These are phyloP conservation scores for Lipomyces yamadae DNA, from an alignment of 805 yeast genomes.

Conservation along the genomic window DNA sequence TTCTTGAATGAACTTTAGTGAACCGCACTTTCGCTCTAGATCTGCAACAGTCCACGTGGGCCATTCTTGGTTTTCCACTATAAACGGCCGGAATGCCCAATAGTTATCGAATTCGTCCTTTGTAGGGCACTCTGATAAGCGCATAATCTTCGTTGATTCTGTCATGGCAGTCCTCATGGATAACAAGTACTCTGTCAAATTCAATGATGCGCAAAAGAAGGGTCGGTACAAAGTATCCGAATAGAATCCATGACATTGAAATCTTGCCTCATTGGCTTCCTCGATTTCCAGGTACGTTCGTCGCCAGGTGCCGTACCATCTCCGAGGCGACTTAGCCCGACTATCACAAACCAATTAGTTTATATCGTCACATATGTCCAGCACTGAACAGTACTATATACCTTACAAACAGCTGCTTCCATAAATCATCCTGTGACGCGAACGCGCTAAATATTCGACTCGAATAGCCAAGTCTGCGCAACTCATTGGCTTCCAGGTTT, in stretches of 20 bases:
- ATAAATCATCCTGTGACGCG: slow-evolving; percentile 74
- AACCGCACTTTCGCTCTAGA: slow-evolving; percentile 59
- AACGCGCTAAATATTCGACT: slow-evolving; percentile 76
- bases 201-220: slow-evolving; percentile 75
- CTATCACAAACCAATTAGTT: slow-evolving; percentile 39
- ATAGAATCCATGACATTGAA: slow-evolving; percentile 59
- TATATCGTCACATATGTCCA: not conserved
- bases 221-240: slow-evolving; percentile 84
- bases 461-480: slow-evolving; percentile 59
- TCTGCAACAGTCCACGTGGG: slow-evolving; percentile 64
- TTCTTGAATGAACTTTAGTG: slow-evolving; percentile 77
- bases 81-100: slow-evolving; percentile 67
- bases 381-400: not conserved
- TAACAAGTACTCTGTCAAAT: slow-evolving; percentile 57
- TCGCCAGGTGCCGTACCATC: slow-evolving; percentile 86
- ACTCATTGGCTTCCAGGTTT: slow-evolving; percentile 54
- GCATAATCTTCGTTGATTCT: slow-evolving; percentile 54
- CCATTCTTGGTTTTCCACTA: slow-evolving; percentile 58
- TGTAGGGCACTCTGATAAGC: slow-evolving; percentile 56
- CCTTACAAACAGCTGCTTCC: slow-evolving; percentile 64
- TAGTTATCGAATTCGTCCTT: slow-evolving; percentile 52
- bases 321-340: slow-evolving; percentile 43
- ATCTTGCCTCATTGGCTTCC: slow-evolving; percentile 49
- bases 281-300: slow-evolving; percentile 56
- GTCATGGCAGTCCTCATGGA: slow-evolving; percentile 45